phyloP scores from a whole-genome alignment of 2,329 filamentous ascomycete genomes.

The Ceratocystis papillata region DNA sequence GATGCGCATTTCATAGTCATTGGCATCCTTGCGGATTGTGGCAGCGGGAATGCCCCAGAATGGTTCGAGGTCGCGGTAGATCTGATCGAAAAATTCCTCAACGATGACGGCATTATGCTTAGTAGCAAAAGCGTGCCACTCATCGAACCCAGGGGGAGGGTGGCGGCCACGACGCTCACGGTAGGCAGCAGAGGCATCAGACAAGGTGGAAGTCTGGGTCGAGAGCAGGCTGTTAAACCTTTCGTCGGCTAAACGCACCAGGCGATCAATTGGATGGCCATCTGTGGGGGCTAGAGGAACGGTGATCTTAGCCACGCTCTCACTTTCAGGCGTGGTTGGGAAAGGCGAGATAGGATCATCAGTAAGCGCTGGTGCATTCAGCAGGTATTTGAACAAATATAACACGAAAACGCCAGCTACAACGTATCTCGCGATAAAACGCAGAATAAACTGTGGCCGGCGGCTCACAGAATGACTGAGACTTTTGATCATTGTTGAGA shows the following conservation, averaged over 20 bases:
- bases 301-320: constrained; percentile 24
- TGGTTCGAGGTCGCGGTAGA: constrained; percentile 50
- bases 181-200: constrained; percentile 45
- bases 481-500: constrained; percentile 16
- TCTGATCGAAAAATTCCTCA: constrained; percentile 54
- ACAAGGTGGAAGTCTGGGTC: constrained; percentile 40
- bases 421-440: constrained; percentile 17
- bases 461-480: constrained; percentile 16
- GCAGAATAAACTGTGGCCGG: constrained; percentile 20
- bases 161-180: constrained; percentile 46
- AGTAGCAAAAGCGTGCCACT: constrained; percentile 47
- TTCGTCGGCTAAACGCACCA: constrained; percentile 39
- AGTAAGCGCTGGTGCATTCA: constrained; percentile 12
- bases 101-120: constrained; percentile 45
- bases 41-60: constrained; percentile 45
- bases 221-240: constrained; percentile 36
- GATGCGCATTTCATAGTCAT: constrained; percentile 51
- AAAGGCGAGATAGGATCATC: constrained; percentile 6
- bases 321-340: constrained; percentile 17
- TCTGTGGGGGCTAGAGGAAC: constrained; percentile 26
- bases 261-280: constrained; percentile 41
- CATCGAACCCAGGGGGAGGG: constrained; percentile 53
- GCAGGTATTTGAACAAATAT: constrained; percentile 19
- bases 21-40: constrained; percentile 42
- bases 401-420: constrained; percentile 13